Percentiles rank a stretch among this genome's conserved stretches.
phyloP scores from a whole-genome alignment of 2,329 filamentous ascomycete species.

The Fusarium sp. region DNA sequence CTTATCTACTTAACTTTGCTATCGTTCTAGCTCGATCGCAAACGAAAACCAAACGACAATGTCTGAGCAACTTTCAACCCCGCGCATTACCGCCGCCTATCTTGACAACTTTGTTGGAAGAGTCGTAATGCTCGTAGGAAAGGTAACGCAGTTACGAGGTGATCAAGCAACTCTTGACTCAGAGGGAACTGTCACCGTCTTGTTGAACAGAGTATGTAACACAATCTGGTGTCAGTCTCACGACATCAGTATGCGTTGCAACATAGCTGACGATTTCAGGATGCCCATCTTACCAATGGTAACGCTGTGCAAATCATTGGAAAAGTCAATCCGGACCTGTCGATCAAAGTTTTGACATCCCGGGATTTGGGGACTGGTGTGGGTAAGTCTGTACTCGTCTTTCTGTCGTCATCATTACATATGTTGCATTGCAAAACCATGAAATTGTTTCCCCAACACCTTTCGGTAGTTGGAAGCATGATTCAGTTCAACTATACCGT shows the following conservation, averaged over 20 bases:
- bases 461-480: background rate
- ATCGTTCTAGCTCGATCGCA: background rate
- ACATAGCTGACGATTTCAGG: constrained; percentile 60
- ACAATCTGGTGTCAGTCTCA: background rate
- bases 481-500: background rate
- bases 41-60: constrained; percentile 59
- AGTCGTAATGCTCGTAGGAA: constrained; percentile 87
- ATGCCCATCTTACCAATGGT: constrained; percentile 75
- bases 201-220: constrained; percentile 76
- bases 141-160: constrained; percentile 84
- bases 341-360: constrained; percentile 76
- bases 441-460: background rate
- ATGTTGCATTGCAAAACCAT: background rate
- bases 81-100: constrained; percentile 84
- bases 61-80: constrained; percentile 75
- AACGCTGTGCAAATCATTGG: constrained; percentile 83
- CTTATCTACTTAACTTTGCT: background rate
- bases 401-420: constrained; percentile 39
- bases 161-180: constrained; percentile 85
- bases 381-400: constrained; percentile 64
- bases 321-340: constrained; percentile 80
- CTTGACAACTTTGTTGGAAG: constrained; percentile 80
- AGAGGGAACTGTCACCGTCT: constrained; percentile 78
- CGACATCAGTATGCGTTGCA: background rate
- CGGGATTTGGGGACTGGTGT: constrained; percentile 77